phyloP scores from a whole-genome alignment of 2,329 filamentous ascomycete genomes.

The Sporothrix globosa region DNA sequence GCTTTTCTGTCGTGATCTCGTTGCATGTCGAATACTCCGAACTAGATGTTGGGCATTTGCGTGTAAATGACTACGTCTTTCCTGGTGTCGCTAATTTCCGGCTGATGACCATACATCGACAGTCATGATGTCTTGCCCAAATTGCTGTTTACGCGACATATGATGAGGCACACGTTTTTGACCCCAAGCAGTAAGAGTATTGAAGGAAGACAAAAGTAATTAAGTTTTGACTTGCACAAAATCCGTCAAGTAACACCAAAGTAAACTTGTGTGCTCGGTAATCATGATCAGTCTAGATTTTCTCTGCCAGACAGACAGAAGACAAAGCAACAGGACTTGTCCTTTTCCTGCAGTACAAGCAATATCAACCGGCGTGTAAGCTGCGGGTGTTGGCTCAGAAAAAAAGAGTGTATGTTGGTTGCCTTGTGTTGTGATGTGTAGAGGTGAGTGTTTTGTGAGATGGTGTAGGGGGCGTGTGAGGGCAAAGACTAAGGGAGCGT shows the following conservation, averaged over 20 bases:
- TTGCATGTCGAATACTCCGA: neutral
- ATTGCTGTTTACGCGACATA: constrained; percentile 11
- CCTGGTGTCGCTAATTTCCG: neutral
- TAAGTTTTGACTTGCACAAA: neutral
- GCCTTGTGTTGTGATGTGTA: neutral
- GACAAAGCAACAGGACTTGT: neutral
- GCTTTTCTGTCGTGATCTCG: neutral
- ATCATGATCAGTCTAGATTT: neutral
- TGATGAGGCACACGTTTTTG: constrained; percentile 13
- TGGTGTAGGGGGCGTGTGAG: constrained; percentile 6
- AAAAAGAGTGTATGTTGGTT: neutral
- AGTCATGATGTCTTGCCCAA: neutral
- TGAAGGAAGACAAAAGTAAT: neutral
- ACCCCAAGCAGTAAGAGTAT: neutral
- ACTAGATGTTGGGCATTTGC: too few species aligned
- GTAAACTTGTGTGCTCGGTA: too few species aligned
- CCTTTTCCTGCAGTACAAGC: constrained; percentile 6
- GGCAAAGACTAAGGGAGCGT: neutral
- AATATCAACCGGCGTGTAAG: neutral
- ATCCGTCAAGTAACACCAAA: neutral
- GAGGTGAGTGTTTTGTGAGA: neutral
- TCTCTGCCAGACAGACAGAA: neutral
- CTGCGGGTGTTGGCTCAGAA: constrained; percentile 1
- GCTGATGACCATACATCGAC: neutral
- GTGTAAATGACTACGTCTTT: neutral